phyloP scores from a whole-genome alignment of 345 rosid species.

The Aurinia saxatilis region DNA sequence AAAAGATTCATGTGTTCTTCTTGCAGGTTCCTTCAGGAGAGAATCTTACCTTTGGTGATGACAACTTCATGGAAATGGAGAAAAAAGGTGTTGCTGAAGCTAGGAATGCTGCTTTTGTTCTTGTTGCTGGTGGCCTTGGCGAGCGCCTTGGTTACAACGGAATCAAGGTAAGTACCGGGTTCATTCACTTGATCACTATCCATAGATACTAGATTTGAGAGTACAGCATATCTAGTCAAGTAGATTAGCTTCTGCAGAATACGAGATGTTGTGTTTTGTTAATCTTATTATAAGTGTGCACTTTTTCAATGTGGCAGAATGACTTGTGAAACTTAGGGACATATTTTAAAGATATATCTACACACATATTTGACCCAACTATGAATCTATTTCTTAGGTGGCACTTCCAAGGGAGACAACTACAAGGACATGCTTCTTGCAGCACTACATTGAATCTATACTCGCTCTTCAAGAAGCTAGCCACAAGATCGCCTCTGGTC shows the following conservation, averaged over 20 bases:
- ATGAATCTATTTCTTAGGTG: slow-evolving; percentile 39
- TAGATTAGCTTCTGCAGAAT: too few relatives aligned
- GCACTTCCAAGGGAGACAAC: slow-evolving; percentile 94
- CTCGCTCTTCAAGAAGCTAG: slow-evolving; percentile 91
- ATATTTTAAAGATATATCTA: too few relatives aligned
- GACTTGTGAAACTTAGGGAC: neutral
- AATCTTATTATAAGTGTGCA: too few relatives aligned
- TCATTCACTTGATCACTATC: neutral
- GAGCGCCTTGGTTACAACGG: slow-evolving; percentile 98
- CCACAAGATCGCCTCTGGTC: slow-evolving; percentile 54
- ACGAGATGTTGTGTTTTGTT: too few relatives aligned
- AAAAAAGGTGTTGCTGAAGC: slow-evolving; percentile 76
- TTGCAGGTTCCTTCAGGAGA: slow-evolving; percentile 88
- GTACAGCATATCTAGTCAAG: too few relatives aligned
- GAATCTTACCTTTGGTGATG: slow-evolving; percentile 54
- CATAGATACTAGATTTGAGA: neutral
- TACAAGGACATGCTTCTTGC: slow-evolving; percentile 80
- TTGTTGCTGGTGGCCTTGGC: slow-evolving; percentile 98
- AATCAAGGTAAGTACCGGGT: slow-evolving; percentile 57
- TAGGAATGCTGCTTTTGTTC: slow-evolving; percentile 81
- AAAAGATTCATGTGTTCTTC: too few relatives aligned
- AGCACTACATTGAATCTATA: slow-evolving; percentile 69
- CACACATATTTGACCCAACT: neutral
- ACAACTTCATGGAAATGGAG: slow-evolving; percentile 61
- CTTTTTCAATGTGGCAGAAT: neutral